Percentiles rank a stretch among this genome's conserved stretches.
Conservation (phyloP, 805 yeast species). For the Nakazawaea siamensis region DNA sequence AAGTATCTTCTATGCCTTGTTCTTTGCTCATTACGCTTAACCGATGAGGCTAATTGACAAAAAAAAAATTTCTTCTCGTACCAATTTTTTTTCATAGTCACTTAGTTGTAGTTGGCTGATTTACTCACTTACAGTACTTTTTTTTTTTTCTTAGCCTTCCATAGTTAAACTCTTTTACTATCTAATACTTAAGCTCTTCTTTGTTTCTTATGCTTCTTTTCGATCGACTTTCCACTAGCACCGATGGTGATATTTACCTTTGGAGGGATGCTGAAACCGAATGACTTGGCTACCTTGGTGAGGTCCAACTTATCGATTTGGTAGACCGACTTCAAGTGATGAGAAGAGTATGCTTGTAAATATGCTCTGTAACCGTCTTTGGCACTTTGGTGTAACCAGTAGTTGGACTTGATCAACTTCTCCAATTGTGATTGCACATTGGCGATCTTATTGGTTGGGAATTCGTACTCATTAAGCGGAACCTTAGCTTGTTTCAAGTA, state of each 20-base stretch:
- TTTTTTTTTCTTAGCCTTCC: too few relatives aligned
- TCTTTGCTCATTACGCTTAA: too few relatives aligned
- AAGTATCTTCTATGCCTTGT: too few relatives aligned
- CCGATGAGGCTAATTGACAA: too few relatives aligned
- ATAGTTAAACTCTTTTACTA: too few relatives aligned
- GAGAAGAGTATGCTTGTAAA: constrained; percentile 95
- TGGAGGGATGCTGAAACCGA: constrained; percentile 93
- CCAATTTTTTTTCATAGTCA: too few relatives aligned
- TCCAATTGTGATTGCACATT: constrained; percentile 92
- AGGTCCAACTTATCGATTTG: constrained; percentile 92
- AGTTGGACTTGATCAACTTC: constrained; percentile 84
- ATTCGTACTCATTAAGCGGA: constrained; percentile 94
- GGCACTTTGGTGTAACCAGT: constrained; percentile 91
- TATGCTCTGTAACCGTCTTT: constrained; percentile 96
- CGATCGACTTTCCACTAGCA: constrained; percentile 59
- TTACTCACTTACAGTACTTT: too few relatives aligned
- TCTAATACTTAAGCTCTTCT: constrained; percentile 5
- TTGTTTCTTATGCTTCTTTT: constrained; percentile 10
- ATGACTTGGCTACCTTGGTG: constrained; percentile 90
- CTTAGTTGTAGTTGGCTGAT: too few relatives aligned
- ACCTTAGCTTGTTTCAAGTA: constrained; percentile 95
- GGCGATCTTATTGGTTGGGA: constrained; percentile 89
- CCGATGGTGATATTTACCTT: constrained; percentile 95
- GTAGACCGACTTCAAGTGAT: constrained; percentile 91
- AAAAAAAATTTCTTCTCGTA: too few relatives aligned